Evolutionary conservation across 371 early-diverging fungal species (phyloP).

Genomic region (Polyrhizophydium stewartii): DNA sequence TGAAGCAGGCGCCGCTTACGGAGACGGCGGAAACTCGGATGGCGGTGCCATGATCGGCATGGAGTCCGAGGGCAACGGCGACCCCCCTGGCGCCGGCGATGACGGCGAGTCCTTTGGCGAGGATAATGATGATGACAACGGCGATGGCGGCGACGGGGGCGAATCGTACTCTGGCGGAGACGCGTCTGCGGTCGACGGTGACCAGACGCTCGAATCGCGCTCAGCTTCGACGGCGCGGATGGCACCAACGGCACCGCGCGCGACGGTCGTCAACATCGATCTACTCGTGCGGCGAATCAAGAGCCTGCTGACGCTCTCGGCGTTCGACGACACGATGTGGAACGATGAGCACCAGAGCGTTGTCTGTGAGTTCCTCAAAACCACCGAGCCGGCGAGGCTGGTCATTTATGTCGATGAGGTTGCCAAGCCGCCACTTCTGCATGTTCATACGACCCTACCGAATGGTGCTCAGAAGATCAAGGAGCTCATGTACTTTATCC

Average conservation of each 20-base stretch:
- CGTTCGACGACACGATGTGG: constrained; percentile 1
- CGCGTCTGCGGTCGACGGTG: too few species aligned
- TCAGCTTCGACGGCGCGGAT: constrained; percentile 24
- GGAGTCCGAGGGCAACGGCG: too few species aligned
- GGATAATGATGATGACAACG: too few species aligned
- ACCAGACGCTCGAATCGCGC: too few species aligned
- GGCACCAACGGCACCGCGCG: neutral
- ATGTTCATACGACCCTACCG: neutral
- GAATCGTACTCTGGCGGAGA: too few species aligned
- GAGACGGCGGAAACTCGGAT: too few species aligned
- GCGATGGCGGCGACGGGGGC: too few species aligned
- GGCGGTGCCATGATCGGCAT: too few species aligned
- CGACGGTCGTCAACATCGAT: neutral
- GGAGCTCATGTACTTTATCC: constrained; percentile 39
- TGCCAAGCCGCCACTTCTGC: neutral
- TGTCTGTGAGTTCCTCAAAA: neutral
- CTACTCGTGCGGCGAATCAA: neutral
- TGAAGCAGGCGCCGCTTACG: too few species aligned
- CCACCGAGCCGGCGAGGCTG: neutral
- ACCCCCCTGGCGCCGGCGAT: too few species aligned
- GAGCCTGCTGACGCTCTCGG: neutral
- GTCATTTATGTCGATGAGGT: constrained; percentile 1
- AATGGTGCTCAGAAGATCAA: neutral
- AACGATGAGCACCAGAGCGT: neutral
- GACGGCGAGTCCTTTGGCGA: too few species aligned